Percentiles rank a stretch among this genome's conserved stretches.
Evolutionary conservation across 2,329 filamentous ascomycete species (phyloP).

Genomic region (Rhinocladiella similis): DNA sequence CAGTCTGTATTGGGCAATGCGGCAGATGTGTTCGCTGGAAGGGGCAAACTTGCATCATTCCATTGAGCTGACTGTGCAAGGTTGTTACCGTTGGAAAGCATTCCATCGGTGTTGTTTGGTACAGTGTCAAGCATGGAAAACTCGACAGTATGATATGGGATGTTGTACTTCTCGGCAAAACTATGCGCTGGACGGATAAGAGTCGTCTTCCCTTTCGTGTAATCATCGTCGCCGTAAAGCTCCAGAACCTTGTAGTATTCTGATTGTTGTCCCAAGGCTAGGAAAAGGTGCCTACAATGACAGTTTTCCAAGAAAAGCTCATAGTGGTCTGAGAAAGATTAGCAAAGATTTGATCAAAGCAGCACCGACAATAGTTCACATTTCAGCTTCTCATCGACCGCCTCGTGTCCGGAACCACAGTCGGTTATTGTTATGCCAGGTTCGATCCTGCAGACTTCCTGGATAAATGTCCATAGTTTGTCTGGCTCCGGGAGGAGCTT

Average conservation of each 20-base stretch:
- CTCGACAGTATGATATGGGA: constrained; percentile 18
- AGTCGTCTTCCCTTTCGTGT: constrained; percentile 23
- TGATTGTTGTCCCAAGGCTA: constrained; percentile 19
- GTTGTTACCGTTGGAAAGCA: too few relatives aligned
- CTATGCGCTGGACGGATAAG: constrained; percentile 12
- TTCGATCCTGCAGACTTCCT: constrained; percentile 14
- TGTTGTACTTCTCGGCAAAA: constrained; percentile 9
- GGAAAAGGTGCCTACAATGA: constrained; percentile 25
- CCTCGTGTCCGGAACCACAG: constrained; percentile 15
- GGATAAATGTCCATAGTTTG: constrained; percentile 21
- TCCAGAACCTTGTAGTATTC: constrained; percentile 23
- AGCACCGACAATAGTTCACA: constrained; percentile 1
- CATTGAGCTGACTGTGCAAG: too few relatives aligned
- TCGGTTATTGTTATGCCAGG: constrained; percentile 20
- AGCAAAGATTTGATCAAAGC: constrained; percentile 1
- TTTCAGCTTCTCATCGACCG: constrained; percentile 19
- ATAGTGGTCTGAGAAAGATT: constrained; percentile 20
- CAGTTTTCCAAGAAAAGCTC: constrained; percentile 26
- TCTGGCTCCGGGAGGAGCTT: constrained; percentile 14
- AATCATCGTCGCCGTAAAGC: constrained; percentile 25
- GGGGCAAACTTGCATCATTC: too few relatives aligned
- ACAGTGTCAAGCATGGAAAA: constrained; percentile 17
- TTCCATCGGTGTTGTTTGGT: not conserved
- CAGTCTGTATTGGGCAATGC: not conserved
- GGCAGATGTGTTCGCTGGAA: not conserved